Conservation (phyloP, 495 filamentous ascomycete species). For the Alectoria sarmentosa region DNA sequence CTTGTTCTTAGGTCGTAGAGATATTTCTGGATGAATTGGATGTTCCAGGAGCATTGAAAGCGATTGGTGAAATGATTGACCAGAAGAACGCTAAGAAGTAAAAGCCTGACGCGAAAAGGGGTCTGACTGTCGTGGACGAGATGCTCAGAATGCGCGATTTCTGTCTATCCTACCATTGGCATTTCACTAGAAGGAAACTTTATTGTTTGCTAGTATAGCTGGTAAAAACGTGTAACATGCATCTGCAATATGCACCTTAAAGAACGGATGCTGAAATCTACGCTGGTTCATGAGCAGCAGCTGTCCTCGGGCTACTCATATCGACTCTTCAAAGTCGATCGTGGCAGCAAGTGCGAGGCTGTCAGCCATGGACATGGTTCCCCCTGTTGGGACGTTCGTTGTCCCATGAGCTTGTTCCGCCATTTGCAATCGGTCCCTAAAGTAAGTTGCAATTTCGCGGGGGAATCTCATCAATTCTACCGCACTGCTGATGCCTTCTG, state of each 20-base stretch:
- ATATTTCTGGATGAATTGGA: not conserved
- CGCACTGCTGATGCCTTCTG: not conserved
- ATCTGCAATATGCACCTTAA: not conserved
- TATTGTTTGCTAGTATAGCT: not conserved
- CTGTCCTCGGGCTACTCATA: not conserved
- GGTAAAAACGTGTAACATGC: not conserved
- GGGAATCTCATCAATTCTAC: not conserved
- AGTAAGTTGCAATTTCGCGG: not conserved
- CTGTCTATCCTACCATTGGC: not conserved
- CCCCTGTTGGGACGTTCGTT: not conserved
- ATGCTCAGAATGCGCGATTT: not conserved
- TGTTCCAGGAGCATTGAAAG: not conserved
- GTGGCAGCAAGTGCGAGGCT: not conserved
- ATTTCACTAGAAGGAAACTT: not conserved
- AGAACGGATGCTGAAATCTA: not conserved
- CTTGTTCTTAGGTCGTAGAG: not conserved
- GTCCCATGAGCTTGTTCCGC: not conserved
- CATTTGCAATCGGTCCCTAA: not conserved
- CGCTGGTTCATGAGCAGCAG: not conserved
- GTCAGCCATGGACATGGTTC: constrained; percentile 1
- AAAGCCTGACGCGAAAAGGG: not conserved
- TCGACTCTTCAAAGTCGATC: not conserved
- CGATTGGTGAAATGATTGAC: not conserved
- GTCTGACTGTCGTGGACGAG: not conserved
- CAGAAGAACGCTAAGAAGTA: not conserved